Base-by-base conservation (phyloP, 805 yeast species). In the Wickerhamomyces chambardii region DNA sequence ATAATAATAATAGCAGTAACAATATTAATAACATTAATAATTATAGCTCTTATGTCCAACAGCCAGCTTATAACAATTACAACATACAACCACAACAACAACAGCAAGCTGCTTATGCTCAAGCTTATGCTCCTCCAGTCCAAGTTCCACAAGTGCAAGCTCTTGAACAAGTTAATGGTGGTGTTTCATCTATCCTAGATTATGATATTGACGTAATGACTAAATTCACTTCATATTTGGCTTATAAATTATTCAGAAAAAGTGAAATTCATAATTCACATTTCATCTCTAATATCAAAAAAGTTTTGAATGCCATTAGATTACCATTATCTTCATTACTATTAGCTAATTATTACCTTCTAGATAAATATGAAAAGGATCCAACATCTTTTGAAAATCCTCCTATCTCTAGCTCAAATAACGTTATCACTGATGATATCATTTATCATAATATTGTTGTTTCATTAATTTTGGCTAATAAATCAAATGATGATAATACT, bases 401-500 rank as follows among this genome's bases (percentile, higher is more conserved):
- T 12, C 41, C 48, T 18, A 56, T 58, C 28, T 10, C 24, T 8
- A 8, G 7, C 48, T 53, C 16, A 48, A 44, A 15, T 54, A 55
- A 27, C 62, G 63, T 36, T 24, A 11, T n/a, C 9, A 24, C n/a
- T 24, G 12, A 7, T 19, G 56, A 64, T 18, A 53, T 55, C 17
- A 63, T 71, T 39, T 51, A 84, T 70, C 62, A 68, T 62, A 52
- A 70, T 64, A 54, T 86, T 29, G 76, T 80, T 30, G 67, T 82
- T 16, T 70, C 94, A 3, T 67, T 90, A 30, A 74, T 90, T 27
- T 64, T 90, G 41, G 95, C 96, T 32, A 90, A 90, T 64, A 90
- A 90, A 62, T 85, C 86, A 57, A 86, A 89, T 55, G 97, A 90
- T 60, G 98, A 90, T 63, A 87, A 90, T 61, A 90, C 97, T 21